These are phyloP conservation scores for Cladosporium sp. DNA, from an alignment of 2,329 filamentous ascomycete genomes.

Conservation along the genomic window DNA sequence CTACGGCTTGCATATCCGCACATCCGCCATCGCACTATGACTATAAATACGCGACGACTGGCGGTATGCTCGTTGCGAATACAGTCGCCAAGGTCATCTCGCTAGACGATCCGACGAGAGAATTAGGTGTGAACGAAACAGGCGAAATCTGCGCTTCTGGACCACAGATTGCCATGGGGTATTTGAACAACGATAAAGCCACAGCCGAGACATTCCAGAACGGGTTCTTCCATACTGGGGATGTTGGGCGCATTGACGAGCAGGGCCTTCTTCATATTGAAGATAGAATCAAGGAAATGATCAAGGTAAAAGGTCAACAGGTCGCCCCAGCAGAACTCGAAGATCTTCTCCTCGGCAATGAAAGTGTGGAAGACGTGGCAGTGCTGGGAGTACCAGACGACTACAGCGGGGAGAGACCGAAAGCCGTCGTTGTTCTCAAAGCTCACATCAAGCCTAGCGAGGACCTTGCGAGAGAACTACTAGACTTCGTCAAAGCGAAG, in stretches of 20 bases:
- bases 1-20: conserved; percentile 58
- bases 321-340: conserved; percentile 61
- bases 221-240: conserved; percentile 56
- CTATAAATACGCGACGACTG: conserved; percentile 55
- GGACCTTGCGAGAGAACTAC: conserved; percentile 44
- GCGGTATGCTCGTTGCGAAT: conserved; percentile 53
- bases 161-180: conserved; percentile 37
- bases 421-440: conserved; percentile 52
- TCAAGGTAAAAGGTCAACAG: conserved; percentile 61
- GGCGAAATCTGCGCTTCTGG: conserved; percentile 43
- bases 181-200: conserved; percentile 30
- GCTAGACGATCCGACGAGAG: conserved; percentile 42
- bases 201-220: conserved; percentile 42
- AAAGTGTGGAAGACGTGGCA: conserved; percentile 54
- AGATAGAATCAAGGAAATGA: conserved; percentile 63
- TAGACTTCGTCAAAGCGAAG: conserved; percentile 59
- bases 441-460: conserved; percentile 17
- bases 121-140: conserved; percentile 47
- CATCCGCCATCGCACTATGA: conserved; percentile 54
- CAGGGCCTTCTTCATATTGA: conserved; percentile 56
- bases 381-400: conserved; percentile 53
- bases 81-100: conserved; percentile 58
- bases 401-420: conserved; percentile 53
- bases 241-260: conserved; percentile 52
- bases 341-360: conserved; percentile 55